These are phyloP conservation scores for Sindora glabra DNA, from an alignment of 306 rosid species.

Conservation along the genomic window DNA sequence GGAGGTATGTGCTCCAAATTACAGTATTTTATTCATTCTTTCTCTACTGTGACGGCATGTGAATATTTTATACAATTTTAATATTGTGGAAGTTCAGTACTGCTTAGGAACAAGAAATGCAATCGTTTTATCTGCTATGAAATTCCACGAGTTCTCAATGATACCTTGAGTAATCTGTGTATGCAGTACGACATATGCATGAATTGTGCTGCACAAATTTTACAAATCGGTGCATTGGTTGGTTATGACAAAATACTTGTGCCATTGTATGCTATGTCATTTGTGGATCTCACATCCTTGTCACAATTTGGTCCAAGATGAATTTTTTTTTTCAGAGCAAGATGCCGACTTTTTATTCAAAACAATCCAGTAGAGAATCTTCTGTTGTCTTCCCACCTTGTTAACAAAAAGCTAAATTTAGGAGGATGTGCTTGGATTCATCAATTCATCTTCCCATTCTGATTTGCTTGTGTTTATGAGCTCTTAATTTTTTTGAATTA, in stretches of 20 bases:
- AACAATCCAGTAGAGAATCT: not conserved
- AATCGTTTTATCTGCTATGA: no score
- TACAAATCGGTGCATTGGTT: not conserved
- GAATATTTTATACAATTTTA: not conserved
- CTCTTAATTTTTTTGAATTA: no score
- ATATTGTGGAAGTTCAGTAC: not conserved
- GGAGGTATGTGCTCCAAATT: slow-evolving; percentile 40
- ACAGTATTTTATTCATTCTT: not conserved
- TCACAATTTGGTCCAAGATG: not conserved
- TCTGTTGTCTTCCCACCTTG: not conserved
- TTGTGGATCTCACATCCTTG: not conserved
- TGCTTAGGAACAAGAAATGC: not conserved
- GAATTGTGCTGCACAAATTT: not conserved
- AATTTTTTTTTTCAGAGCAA: not conserved
- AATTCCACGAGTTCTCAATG: no score
- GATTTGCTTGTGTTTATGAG: no score
- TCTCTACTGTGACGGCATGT: not conserved
- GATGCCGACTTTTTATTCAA: not conserved
- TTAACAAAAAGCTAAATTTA: not conserved
- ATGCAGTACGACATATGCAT: no score
- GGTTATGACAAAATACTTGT: not conserved
- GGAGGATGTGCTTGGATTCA: not conserved
- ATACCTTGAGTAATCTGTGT: no score
- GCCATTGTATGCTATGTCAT: no score
- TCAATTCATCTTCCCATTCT: not conserved